Percentiles rank a stretch among this genome's conserved stretches.
Conservation (phyloP, 2,329 filamentous ascomycete genomes). For the Aspergillus unguis region DNA sequence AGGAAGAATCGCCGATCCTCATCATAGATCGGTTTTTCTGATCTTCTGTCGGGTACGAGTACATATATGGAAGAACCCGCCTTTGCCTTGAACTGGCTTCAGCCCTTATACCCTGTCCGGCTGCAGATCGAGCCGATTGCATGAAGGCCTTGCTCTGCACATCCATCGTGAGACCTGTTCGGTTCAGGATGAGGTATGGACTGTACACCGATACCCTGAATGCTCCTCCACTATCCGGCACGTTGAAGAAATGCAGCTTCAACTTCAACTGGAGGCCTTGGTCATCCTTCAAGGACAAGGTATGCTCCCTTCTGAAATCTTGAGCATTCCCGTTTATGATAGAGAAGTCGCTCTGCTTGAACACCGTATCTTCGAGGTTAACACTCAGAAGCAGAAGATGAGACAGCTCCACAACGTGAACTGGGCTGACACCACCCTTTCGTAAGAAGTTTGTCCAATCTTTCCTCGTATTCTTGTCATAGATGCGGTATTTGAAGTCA, state of each 20-base stretch:
- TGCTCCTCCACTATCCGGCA: slow-evolving; percentile 88
- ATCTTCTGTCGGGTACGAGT: slow-evolving; percentile 85
- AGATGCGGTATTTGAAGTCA: slow-evolving; percentile 99
- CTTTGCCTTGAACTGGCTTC: slow-evolving; percentile 50
- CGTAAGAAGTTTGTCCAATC: slow-evolving; percentile 98
- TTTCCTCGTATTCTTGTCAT: slow-evolving; percentile 97
- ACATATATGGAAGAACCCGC: slow-evolving; percentile 87
- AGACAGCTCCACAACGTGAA: slow-evolving; percentile 94
- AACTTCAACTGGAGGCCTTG: slow-evolving; percentile 75
- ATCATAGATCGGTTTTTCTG: slow-evolving; percentile 85
- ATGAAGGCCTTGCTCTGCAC: slow-evolving; percentile 87
- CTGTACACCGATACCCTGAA: slow-evolving; percentile 96
- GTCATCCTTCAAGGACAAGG: slow-evolving; percentile 77
- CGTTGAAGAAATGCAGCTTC: slow-evolving; percentile 83
- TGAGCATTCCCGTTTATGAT: slow-evolving; percentile 90
- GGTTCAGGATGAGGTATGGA: slow-evolving; percentile 92
- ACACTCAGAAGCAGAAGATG: slow-evolving; percentile 89
- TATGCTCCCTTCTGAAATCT: slow-evolving; percentile 81
- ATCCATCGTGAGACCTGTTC: slow-evolving; percentile 84
- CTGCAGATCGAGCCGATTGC: slow-evolving; percentile 74
- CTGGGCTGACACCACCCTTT: slow-evolving; percentile 93
- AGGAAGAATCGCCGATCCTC: slow-evolving; percentile 83
- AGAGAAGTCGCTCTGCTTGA: slow-evolving; percentile 92
- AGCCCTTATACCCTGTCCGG: slow-evolving; percentile 69
- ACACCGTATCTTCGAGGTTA: slow-evolving; percentile 93